A percentile compares a stretch with the other conserved stretches of the same genome.
Conservation (phyloP, 192 early-diverging fungal species). For the Coemansia sp. region DNA sequence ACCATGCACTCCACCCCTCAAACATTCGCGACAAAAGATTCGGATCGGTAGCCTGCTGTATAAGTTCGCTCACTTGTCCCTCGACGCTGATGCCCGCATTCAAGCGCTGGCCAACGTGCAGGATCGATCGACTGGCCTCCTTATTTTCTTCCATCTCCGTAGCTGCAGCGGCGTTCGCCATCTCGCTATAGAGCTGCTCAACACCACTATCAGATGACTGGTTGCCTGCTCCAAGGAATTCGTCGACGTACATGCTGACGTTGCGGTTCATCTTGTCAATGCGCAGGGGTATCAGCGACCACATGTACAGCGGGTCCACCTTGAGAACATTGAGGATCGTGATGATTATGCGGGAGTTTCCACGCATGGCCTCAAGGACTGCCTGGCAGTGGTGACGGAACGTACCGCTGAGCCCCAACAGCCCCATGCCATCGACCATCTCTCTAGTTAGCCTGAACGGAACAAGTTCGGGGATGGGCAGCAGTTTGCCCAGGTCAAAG, state of each 20-base stretch:
- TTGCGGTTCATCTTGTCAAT: conserved; percentile 44
- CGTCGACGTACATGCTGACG: conserved; percentile 19
- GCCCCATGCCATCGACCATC: conserved; percentile 83
- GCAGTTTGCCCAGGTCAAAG: conserved; percentile 88
- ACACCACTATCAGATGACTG: conserved; percentile 1
- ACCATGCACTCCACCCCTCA: conserved; percentile 52
- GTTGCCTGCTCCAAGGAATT: background rate
- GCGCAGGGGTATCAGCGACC: conserved; percentile 53
- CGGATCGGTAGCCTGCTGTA: conserved; percentile 61
- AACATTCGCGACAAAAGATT: conserved; percentile 60
- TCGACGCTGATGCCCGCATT: conserved; percentile 58
- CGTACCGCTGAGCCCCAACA: conserved; percentile 72
- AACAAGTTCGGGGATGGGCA: conserved; percentile 85
- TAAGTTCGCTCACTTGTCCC: conserved; percentile 69
- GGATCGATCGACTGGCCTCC: conserved; percentile 65
- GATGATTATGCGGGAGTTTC: conserved; percentile 74
- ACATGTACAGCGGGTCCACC: conserved; percentile 84
- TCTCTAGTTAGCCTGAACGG: conserved; percentile 91
- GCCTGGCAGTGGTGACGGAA: conserved; percentile 77
- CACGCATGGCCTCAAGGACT: conserved; percentile 72
- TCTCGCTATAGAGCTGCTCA: conserved; percentile 6
- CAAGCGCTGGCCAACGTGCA: conserved; percentile 61
- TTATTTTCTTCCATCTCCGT: conserved; percentile 51
- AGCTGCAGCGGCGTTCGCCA: background rate
- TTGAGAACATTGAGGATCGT: conserved; percentile 93